Base-by-base conservation (phyloP, 148 eudicot genomes). In the Cornus florida region DNA sequence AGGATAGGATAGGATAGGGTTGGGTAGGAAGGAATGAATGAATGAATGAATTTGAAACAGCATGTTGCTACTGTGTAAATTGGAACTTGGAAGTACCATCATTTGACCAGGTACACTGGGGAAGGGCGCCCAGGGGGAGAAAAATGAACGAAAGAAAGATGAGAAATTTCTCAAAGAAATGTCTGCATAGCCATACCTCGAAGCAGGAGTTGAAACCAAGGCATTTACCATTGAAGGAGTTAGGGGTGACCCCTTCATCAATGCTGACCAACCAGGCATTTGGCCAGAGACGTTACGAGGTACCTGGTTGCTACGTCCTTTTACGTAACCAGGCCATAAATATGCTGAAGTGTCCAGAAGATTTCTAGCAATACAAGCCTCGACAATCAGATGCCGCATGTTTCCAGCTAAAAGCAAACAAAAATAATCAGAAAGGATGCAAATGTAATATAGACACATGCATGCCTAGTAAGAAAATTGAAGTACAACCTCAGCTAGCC, bases 261-360 rank as follows among this genome's bases (percentile, higher is more conserved):
- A 90, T 57, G 99, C 88, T 79, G 94, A 89, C 93, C 97, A 93
- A 23, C 93, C 95, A 81, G 90, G 81, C 81, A 89, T 77, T 72
- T 92, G 99, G 53, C 94, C 90, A 84, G 92, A 81, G 75, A 90
- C 73, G 83, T 71, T 86, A 79, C 93, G 93, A 82, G 97, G 93
- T 79, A 92, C 82, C 75, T 93, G 99, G 79, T 83, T 93, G 86
- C 88, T 84, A 77, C 89, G 86, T 73, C 94, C 94, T 89, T 89
- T 96, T 14, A 92, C 98, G 90, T 96, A 93, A 72, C 97, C 94
- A 41, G 97, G 98, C 97, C 98, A 96, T 79, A 70, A 69, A 85
- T 88, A 93, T 67, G 95, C 95, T 69, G 99, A 96, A 33, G 91
- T 89, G 84, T 93, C 98, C 82, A 96, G 77, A 69, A 93, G 80